These are phyloP conservation scores for Globisporangium parvum DNA, from an alignment of 352 stramenopile genomes.

Conservation along the genomic window DNA sequence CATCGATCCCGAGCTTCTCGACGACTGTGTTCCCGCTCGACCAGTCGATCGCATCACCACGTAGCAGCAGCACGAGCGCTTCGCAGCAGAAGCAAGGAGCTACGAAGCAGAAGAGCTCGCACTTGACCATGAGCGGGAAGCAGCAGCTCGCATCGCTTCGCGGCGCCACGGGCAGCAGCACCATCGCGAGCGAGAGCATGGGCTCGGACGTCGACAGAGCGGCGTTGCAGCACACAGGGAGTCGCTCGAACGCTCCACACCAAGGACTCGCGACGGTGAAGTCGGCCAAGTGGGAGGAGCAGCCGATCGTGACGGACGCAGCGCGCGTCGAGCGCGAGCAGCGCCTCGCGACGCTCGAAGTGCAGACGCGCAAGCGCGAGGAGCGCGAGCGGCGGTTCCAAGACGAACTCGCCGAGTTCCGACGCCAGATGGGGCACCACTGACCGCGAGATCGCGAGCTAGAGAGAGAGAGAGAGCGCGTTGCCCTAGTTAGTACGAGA, in stretches of 20 bases:
- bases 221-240: no score
- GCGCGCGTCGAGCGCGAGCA: constrained; percentile 24
- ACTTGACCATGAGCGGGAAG: no score
- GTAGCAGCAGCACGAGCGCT: not conserved
- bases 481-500: not conserved
- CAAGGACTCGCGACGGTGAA: not conserved
- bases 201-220: no score
- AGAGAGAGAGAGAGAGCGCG: not conserved
- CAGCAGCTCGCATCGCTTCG: not conserved
- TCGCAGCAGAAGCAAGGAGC: not conserved
- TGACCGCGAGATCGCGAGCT: no score
- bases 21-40: constrained; percentile 4
- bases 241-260: no score
- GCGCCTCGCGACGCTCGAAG: constrained; percentile 16
- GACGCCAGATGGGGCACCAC: constrained; percentile 13
- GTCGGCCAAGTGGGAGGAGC: constrained; percentile 35
- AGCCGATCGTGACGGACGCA: constrained; percentile 39
- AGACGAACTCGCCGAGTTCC: constrained; percentile 48
- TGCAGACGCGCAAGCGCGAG: constrained; percentile 22
- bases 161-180: not conserved
- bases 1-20: constrained; percentile 11
- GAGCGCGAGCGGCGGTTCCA: constrained; percentile 49
- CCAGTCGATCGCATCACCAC: not conserved
- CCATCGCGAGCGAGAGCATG: no score
- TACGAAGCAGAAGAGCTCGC: not conserved